Conservation (phyloP, 176 grass and related monocot genomes). For the Thalia dealbata region DNA sequence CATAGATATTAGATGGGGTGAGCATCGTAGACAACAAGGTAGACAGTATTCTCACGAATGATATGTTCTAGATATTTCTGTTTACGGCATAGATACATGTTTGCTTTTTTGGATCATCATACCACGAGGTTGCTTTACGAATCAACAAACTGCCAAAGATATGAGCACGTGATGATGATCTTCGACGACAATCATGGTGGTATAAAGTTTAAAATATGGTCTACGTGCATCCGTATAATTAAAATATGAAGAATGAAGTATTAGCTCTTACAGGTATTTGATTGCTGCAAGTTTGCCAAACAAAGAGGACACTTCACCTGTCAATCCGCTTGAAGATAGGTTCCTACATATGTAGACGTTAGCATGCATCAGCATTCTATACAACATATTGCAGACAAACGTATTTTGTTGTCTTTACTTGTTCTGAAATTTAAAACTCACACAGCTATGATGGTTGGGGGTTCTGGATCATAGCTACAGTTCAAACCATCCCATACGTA, state of each 20-base stretch:
- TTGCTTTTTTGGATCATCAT: too few species aligned
- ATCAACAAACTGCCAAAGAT: too few species aligned
- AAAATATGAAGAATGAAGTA: neutral
- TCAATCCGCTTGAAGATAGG: constrained; percentile 34
- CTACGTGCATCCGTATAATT: neutral
- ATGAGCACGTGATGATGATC: neutral
- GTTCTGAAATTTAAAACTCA: constrained; percentile 29
- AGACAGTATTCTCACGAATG: too few species aligned
- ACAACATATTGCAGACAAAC: neutral
- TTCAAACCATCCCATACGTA: constrained; percentile 40
- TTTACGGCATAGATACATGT: too few species aligned
- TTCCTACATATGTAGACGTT: constrained; percentile 24
- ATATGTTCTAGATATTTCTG: too few species aligned
- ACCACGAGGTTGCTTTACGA: too few species aligned
- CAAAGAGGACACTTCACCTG: constrained; percentile 28
- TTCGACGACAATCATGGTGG: neutral
- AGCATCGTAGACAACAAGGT: too few species aligned
- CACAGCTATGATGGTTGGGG: constrained; percentile 35
- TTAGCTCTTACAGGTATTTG: constrained; percentile 30
- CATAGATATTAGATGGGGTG: too few species aligned
- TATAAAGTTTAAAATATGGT: neutral
- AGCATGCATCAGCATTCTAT: neutral
- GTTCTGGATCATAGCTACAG: constrained; percentile 40
- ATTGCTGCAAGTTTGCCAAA: constrained; percentile 31
- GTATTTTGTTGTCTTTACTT: neutral